phyloP scores from a whole-genome alignment of 352 stramenopile genomes.

The Phytophthora meadii region DNA sequence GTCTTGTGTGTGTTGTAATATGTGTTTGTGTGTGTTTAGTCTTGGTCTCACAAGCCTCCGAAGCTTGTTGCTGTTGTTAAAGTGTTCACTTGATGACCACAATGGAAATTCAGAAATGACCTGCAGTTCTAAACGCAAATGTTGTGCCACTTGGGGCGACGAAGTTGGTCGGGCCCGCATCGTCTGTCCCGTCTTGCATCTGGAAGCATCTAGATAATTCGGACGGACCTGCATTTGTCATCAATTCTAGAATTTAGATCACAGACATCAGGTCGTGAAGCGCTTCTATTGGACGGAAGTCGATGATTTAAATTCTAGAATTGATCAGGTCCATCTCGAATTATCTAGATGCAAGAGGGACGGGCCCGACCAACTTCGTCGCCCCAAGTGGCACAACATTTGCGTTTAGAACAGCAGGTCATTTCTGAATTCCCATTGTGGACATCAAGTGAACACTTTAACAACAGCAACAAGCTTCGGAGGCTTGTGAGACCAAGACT shows the following conservation, averaged over 20 bases:
- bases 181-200: neutral
- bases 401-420: neutral
- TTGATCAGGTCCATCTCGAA: neutral
- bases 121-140: neutral
- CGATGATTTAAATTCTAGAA: too few relatives aligned
- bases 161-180: neutral
- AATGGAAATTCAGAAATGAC: constrained; percentile 33
- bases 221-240: neutral
- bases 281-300: neutral
- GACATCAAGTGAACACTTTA: constrained; percentile 7
- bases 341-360: neutral
- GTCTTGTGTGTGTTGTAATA: constrained; percentile 2
- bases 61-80: neutral
- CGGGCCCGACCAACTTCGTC: neutral
- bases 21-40: constrained; percentile 4
- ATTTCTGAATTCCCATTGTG: constrained; percentile 37
- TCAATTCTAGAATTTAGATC: too few relatives aligned
- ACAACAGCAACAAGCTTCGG: neutral
- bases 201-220: neutral
- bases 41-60: constrained; percentile 2
- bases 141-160: neutral
- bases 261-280: neutral
- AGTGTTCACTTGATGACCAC: constrained; percentile 23
- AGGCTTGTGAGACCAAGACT: constrained; percentile 5
- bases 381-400: neutral